Conservation (phyloP, 2,329 filamentous ascomycete species). For the Paracamarosporium sp. region DNA sequence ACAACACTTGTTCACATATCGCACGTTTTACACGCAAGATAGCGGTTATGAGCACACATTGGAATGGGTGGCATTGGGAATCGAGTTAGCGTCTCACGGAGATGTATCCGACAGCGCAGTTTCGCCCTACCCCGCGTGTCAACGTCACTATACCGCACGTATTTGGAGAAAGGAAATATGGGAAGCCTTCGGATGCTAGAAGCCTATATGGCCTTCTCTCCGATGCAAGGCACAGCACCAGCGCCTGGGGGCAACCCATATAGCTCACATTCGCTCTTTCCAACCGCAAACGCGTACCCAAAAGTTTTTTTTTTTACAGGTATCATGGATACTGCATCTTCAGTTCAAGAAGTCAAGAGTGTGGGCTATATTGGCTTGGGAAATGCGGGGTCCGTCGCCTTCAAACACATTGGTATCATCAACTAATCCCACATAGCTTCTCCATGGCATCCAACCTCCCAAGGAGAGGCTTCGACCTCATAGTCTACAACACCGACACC, state of each 20-base stretch:
- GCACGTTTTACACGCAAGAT: background rate
- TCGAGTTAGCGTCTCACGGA: background rate
- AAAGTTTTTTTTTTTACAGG: background rate
- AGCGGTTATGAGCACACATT: background rate
- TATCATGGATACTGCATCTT: background rate
- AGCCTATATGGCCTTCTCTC: background rate
- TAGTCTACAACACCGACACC: conserved; percentile 9
- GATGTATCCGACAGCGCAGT: background rate
- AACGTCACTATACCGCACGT: background rate
- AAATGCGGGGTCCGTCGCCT: conserved; percentile 4
- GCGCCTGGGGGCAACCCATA: background rate
- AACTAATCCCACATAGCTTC: background rate
- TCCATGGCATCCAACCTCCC: conserved; percentile 11
- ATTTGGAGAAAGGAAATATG: background rate
- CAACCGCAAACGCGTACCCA: background rate
- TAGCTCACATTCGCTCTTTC: background rate
- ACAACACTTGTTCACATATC: background rate
- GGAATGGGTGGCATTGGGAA: background rate
- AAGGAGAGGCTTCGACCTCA: conserved; percentile 6
- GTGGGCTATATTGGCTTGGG: conserved; percentile 14
- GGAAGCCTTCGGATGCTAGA: background rate
- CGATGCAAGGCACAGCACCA: background rate
- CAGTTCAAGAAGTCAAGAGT: background rate
- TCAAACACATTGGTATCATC: background rate
- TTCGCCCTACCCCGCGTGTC: background rate